Conservation (phyloP, 148 eudicot genomes). For the Rhododendron molle region DNA sequence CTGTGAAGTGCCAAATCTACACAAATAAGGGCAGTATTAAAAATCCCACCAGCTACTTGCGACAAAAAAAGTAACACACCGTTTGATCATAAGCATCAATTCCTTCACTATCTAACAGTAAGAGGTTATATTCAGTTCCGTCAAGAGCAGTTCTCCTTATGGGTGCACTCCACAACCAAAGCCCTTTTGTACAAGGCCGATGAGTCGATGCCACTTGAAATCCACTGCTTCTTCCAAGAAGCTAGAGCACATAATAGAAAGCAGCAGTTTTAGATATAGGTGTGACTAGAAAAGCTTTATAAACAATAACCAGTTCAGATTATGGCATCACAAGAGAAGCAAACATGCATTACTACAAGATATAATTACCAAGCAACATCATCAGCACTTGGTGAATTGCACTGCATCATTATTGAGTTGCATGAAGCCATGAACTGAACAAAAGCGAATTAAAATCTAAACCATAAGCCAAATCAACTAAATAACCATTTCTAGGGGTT, state of each 20-base stretch:
- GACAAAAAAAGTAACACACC: slow-evolving; percentile 35
- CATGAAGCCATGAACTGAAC: neutral
- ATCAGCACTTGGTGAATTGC: neutral
- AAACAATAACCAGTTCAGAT: neutral
- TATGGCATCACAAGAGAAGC: neutral
- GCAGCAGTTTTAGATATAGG: slow-evolving; percentile 7
- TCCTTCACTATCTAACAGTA: slow-evolving; percentile 92
- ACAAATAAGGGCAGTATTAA: neutral
- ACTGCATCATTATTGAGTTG: neutral
- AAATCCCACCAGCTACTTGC: neutral
- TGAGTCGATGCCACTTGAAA: slow-evolving; percentile 96
- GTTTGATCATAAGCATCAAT: slow-evolving; percentile 99
- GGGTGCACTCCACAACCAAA: slow-evolving; percentile 98
- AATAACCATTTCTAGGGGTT: neutral
- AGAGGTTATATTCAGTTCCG: slow-evolving; percentile 91
- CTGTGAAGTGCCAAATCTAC: neutral
- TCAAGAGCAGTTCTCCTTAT: slow-evolving; percentile 84
- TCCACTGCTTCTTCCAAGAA: slow-evolving; percentile 91
- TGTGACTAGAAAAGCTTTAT: neutral
- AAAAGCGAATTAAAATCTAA: neutral
- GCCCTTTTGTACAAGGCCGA: slow-evolving; percentile 94
- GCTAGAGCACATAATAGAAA: slow-evolving; percentile 41
- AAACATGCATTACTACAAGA: neutral
- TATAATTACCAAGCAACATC: neutral
- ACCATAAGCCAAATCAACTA: neutral